These are phyloP conservation scores for Fusarium ramigenum DNA, from an alignment of 2,329 filamentous ascomycete species.

Conservation along the genomic window DNA sequence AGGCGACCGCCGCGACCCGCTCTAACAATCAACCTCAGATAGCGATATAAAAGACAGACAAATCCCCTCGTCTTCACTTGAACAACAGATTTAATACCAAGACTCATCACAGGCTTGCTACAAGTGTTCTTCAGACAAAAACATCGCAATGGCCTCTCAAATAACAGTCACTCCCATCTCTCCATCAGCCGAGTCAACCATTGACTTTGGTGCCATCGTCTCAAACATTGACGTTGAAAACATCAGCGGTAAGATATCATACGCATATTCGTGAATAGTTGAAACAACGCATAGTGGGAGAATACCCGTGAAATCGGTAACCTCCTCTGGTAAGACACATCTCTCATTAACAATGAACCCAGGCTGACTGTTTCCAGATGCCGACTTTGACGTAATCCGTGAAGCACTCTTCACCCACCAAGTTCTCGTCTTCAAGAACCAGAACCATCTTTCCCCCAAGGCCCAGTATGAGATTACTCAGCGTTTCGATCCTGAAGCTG, in stretches of 20 bases:
- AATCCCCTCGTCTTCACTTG: not conserved
- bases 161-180: conserved; percentile 52
- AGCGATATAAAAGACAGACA: conserved; percentile 13
- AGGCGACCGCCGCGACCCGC: conserved; percentile 34
- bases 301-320: conserved; percentile 70
- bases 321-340: conserved; percentile 60
- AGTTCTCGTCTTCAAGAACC: conserved; percentile 76
- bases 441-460: conserved; percentile 69
- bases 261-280: not conserved
- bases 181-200: conserved; percentile 48
- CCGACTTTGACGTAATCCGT: conserved; percentile 71
- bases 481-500: conserved; percentile 74
- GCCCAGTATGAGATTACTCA: conserved; percentile 79
- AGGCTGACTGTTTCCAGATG: conserved; percentile 55
- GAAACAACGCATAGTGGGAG: conserved; percentile 49
- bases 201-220: conserved; percentile 70
- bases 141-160: conserved; percentile 32
- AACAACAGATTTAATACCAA: not conserved
- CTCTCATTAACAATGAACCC: not conserved
- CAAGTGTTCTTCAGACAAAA: not conserved
- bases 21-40: not conserved
- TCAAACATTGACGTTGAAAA: conserved; percentile 68
- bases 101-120: not conserved
- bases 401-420: conserved; percentile 74
- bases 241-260: conserved; percentile 62